phyloP scores from a whole-genome alignment of 2,329 filamentous ascomycete species.

The Amylocarpus encephaloides region DNA sequence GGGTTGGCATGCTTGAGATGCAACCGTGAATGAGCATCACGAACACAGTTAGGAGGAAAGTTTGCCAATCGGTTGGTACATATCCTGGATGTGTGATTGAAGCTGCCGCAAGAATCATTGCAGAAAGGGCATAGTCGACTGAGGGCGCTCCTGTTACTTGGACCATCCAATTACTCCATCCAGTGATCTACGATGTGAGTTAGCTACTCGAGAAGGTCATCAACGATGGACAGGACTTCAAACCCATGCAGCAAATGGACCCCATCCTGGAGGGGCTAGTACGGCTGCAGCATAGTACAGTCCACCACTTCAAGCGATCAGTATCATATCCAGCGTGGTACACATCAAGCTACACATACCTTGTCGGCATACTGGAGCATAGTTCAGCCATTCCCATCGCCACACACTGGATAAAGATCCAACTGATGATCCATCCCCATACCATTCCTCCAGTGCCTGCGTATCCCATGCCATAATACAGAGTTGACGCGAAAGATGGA shows the following conservation, averaged over 20 bases:
- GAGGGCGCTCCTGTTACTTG: slow-evolving; percentile 61
- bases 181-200: slow-evolving; percentile 40
- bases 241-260: slow-evolving; percentile 58
- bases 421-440: slow-evolving; percentile 70
- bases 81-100: slow-evolving; percentile 64
- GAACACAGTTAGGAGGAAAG: slow-evolving; percentile 59
- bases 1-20: slow-evolving; percentile 65
- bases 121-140: slow-evolving; percentile 58
- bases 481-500: slow-evolving; percentile 64
- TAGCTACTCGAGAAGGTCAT: too few relatives aligned
- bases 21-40: slow-evolving; percentile 62
- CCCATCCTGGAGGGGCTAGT: slow-evolving; percentile 58
- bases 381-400: slow-evolving; percentile 65
- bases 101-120: slow-evolving; percentile 65
- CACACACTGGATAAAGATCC: slow-evolving; percentile 65
- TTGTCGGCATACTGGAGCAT: slow-evolving; percentile 67
- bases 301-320: slow-evolving; percentile 45
- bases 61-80: slow-evolving; percentile 57
- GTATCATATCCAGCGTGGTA: neutral
- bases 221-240: too few relatives aligned
- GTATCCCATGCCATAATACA: slow-evolving; percentile 64
- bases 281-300: slow-evolving; percentile 70
- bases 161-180: slow-evolving; percentile 65
- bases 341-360: slow-evolving; percentile 28
- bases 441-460: slow-evolving; percentile 58